Conservation (phyloP, 1,139 yeast species). For the Yamadazyma trypodendri region DNA sequence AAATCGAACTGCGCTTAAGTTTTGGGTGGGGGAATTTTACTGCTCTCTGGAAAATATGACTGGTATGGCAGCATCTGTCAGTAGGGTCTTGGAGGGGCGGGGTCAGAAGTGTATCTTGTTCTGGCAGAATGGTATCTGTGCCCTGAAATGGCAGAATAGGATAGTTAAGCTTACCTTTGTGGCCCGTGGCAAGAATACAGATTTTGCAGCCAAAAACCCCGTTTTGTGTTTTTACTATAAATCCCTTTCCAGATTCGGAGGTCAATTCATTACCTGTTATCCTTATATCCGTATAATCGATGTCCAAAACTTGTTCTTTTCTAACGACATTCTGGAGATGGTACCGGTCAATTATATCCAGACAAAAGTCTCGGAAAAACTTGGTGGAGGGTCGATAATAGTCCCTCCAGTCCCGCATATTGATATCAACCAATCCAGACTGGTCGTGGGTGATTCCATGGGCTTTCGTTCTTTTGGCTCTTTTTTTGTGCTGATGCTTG, state of each 20-base stretch:
- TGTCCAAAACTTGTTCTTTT: conserved; percentile 34
- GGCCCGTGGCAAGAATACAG: conserved; percentile 44
- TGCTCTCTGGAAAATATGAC: conserved; percentile 33
- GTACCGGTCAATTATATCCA: conserved; percentile 34
- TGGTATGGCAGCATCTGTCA: conserved; percentile 42
- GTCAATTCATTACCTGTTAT: conserved; percentile 25
- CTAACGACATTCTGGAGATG: conserved; percentile 26
- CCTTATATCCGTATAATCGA: conserved; percentile 29
- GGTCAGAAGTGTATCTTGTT: no score
- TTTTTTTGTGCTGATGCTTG: conserved; percentile 42
- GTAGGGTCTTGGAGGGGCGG: no score
- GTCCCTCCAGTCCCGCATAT: conserved; percentile 48
- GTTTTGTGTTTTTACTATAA: conserved; percentile 26
- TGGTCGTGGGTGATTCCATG: conserved; percentile 22
- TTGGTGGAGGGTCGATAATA: conserved; percentile 46
- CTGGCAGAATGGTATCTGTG: no score
- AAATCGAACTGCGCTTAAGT: conserved; percentile 16
- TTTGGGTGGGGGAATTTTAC: conserved; percentile 24
- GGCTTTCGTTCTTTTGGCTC: conserved; percentile 8
- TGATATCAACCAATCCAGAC: conserved; percentile 38
- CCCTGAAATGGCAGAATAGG: conserved; percentile 24
- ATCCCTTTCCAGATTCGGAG: conserved; percentile 27
- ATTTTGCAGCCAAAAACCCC: conserved; percentile 35
- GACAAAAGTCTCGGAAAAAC: conserved; percentile 41
- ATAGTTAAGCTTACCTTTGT: conserved; percentile 36